These are phyloP conservation scores for Yarrowia sp. DNA, from an alignment of 805 yeast genomes.

Conservation along the genomic window DNA sequence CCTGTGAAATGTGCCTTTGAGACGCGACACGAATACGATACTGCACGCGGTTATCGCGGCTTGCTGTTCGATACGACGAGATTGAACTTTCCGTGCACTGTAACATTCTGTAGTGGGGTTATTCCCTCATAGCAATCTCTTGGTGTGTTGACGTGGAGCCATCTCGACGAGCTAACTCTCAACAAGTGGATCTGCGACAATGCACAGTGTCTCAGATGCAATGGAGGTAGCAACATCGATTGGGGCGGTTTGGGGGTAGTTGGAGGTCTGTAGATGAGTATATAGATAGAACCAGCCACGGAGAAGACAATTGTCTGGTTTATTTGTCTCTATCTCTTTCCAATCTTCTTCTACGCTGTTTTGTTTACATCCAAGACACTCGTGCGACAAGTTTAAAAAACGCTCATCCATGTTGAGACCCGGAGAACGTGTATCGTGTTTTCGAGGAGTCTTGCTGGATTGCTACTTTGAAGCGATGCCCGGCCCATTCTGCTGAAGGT, in stretches of 20 bases:
- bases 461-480: background rate
- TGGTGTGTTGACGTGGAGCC: too few relatives aligned
- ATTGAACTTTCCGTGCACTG: background rate
- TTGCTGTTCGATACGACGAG: background rate
- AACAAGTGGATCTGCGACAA: background rate
- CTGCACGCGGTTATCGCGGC: background rate
- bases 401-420: too few relatives aligned
- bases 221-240: background rate
- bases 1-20: background rate
- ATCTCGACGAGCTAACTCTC: too few relatives aligned
- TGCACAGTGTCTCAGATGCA: background rate
- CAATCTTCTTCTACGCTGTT: too few relatives aligned
- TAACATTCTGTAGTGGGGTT: too few relatives aligned
- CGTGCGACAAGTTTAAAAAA: background rate
- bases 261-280: background rate
- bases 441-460: too few relatives aligned
- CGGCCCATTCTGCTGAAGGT: too few relatives aligned
- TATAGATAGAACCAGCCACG: too few relatives aligned
- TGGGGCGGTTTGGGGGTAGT: background rate
- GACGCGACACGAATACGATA: background rate
- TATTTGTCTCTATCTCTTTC: background rate
- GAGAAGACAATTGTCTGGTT: background rate
- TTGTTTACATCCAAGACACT: background rate
- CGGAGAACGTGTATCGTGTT: too few relatives aligned
- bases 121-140: conserved; percentile 4